phyloP scores from a whole-genome alignment of 176 grass and related monocot species.

The Oryza glumipatula region DNA sequence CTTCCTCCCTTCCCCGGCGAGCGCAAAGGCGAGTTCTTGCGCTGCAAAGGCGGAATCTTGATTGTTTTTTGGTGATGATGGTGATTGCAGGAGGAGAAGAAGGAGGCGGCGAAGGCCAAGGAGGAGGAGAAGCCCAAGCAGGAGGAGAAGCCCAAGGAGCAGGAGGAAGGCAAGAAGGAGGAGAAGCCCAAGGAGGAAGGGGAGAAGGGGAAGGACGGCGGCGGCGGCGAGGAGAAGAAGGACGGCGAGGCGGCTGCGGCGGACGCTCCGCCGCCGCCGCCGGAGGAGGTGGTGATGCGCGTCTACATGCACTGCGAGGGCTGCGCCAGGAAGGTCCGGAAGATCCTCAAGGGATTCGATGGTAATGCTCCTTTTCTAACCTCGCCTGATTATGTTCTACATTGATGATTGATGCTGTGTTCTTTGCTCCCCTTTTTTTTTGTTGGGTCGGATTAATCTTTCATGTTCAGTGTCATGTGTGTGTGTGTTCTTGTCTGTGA shows the following conservation, averaged over 20 bases:
- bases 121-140: constrained; percentile 32
- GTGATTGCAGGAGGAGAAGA: constrained; percentile 53
- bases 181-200: constrained; percentile 35
- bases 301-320: constrained; percentile 99
- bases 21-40: not conserved
- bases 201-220: constrained; percentile 46
- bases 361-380: constrained; percentile 49
- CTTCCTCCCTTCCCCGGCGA: too few species aligned
- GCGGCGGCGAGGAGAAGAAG: constrained; percentile 22
- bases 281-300: constrained; percentile 94
- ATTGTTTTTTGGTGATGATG: not conserved
- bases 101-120: constrained; percentile 41
- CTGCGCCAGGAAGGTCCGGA: constrained; percentile 86
- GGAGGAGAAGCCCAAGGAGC: constrained; percentile 17
- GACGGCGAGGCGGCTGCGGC: constrained; percentile 30
- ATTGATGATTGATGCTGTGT: constrained; percentile 5
- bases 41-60: constrained; percentile 19
- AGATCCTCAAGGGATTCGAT: constrained; percentile 70
- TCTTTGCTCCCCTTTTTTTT: not conserved
- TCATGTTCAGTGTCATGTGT: not conserved
- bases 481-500: not conserved
- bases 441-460: constrained; percentile 1
- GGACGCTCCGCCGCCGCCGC: constrained; percentile 50
- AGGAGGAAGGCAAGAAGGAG: constrained; percentile 39
- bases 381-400: not conserved